Percentiles rank a stretch among this genome's conserved stretches.
These are phyloP conservation scores for Termitomyces sp. DNA, from an alignment of 768 basidiomycete species.

Conservation along the genomic window DNA sequence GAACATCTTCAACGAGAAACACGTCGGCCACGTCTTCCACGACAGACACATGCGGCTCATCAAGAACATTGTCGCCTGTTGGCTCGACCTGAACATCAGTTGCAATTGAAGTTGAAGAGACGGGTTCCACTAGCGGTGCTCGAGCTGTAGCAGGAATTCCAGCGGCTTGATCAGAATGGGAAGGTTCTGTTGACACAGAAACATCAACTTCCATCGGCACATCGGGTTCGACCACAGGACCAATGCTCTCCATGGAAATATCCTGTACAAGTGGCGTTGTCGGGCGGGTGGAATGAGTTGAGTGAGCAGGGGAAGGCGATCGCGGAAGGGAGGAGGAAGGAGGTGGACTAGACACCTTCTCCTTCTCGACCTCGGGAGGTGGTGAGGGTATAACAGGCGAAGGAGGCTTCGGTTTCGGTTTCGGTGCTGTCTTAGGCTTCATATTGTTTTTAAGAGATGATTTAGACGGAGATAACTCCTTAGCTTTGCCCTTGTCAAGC, in stretches of 20 bases:
- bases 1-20: background rate
- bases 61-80: background rate
- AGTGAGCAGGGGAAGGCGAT: background rate
- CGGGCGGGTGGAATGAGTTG: background rate
- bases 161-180: background rate
- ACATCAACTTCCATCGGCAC: background rate
- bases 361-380: background rate
- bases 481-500: slow-evolving; percentile 10
- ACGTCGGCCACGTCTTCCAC: background rate
- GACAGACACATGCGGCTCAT: background rate
- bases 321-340: slow-evolving; percentile 1
- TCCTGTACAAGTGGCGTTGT: slow-evolving; percentile 3
- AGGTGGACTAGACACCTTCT: background rate
- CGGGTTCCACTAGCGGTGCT: background rate
- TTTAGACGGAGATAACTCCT: slow-evolving; percentile 17
- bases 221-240: background rate
- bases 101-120: background rate
- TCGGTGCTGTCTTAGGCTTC: slow-evolving; percentile 24
- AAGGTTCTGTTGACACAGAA: background rate
- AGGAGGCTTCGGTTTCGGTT: slow-evolving; percentile 25
- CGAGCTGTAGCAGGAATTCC: background rate
- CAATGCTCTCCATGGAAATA: slow-evolving; percentile 5
- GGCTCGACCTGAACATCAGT: background rate
- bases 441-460: slow-evolving; percentile 32
- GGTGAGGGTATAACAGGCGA: slow-evolving; percentile 9